Evolutionary conservation across 495 filamentous ascomycete species (phyloP), one percentile per base, ranked within the genome.

Genomic region (Diplogelasinospora grovesii): DNA sequence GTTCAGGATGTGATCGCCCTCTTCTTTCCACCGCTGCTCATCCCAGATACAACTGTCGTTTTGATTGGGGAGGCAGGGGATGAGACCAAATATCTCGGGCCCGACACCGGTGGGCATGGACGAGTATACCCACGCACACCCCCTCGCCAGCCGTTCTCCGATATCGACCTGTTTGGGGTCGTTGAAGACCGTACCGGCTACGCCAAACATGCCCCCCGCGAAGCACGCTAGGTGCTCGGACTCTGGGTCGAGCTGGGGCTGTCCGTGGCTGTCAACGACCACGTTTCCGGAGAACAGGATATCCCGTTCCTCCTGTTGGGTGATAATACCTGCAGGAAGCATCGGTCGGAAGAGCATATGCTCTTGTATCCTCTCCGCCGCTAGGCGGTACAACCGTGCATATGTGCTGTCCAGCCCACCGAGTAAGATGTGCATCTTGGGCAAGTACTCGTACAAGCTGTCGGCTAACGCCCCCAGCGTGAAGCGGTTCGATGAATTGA

Each of bases 401-500:
- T 63, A 67, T 5, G 57, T 40, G 2, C 57, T 50, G 9, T 54
- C 34, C 10, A 52, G 50, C 3, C 64, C 64, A 8, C 59, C 56
- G 19, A 57, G 37, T 10, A 67, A 31, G 20, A 69, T 61, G 25
- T 66, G 63, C 59, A 74, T 71, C 56, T 78, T 96, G 8, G 88
- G 83, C 26, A 96, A 60, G 56, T 95, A 94, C 55, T 95, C 89
- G 53, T 94, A 95, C 3, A 83, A 70, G 4, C 85, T 90, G 59
- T 95, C 89, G 9, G 85, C 77, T 63, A 82, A 72, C 4, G 79
- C 85, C 19, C 86, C 90, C 11, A 95, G 62, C 0, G 79, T 82
- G 51, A 82, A 97, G 15, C 52, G 47, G 27, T 34, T 58, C 20
- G 65, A 61, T 6, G 30, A 20, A 3, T 52, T 40, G 30, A 59